Base-by-base conservation (phyloP, 805 yeast genomes). In the Ogataea pini region DNA sequence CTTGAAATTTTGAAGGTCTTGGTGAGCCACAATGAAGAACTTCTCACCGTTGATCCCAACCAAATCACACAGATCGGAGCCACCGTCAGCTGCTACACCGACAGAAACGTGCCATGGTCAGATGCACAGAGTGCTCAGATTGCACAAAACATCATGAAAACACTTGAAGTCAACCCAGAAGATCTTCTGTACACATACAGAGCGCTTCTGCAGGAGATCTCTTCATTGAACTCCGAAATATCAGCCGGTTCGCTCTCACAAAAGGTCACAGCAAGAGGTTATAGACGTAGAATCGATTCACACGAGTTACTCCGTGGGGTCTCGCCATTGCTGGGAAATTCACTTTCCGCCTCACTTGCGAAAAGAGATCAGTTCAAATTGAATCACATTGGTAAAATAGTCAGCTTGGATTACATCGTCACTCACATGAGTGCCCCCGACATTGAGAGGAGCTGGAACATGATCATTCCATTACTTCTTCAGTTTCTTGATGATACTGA, bases 401-500 rank as follows among this genome's bases (percentile, higher is more conserved):
- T 51, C 4, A 49, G 44, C n/a, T 36, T 59, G 41, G 19, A 43
- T 2, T 54, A 25, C 20, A 12, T 57, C 9, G 29, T 58, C 13
- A 44, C 45, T 2, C 19, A 43, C 3, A n/a, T 53, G 16, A 14
- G 13, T 12, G 33, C 34, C 1, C 14, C 18, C 14, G 47, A 44
- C 2, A 29, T 64, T 8, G 63, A 61, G 19, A 5, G 8, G 12
- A 47, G 59, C 18, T 66, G 69, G 69, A 49, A 58, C 14, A 29
- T 52, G 16, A 44, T 66, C 2, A 32, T 67, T 9, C 68, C 69
- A 3, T 32, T 61, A 12, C 18, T 63, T 9, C 52, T 66, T 18
- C 47, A 54, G 22, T 62, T 58, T 22, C 46, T 67, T 25, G 70
- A 67, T 44, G 67, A 64, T 19, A 36, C 68, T 2, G 63, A 66